Evolutionary conservation across 805 yeast species (phyloP).

Genomic region (Jamesozyma piceae): DNA sequence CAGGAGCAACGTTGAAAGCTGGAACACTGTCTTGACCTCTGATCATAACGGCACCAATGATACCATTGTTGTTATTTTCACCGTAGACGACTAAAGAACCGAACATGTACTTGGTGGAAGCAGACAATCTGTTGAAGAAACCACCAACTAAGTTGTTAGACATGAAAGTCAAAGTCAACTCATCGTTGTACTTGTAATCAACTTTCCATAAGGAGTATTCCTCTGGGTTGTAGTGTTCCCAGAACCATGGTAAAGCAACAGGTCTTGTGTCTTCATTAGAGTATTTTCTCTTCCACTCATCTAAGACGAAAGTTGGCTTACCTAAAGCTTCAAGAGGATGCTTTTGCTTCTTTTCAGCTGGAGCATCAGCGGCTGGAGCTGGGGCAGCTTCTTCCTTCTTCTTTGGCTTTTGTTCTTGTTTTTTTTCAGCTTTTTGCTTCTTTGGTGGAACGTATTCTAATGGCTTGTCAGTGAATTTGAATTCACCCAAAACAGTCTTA

Average conservation of each 20-base stretch:
- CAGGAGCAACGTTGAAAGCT: slow-evolving; percentile 98
- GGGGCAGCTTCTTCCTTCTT: slow-evolving; percentile 9
- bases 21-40: slow-evolving; percentile 89
- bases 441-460: slow-evolving; percentile 46
- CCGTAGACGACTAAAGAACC: slow-evolving; percentile 94
- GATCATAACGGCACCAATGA: slow-evolving; percentile 85
- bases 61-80: slow-evolving; percentile 97
- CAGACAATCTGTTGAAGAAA: slow-evolving; percentile 90
- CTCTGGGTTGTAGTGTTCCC: slow-evolving; percentile 84
- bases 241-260: slow-evolving; percentile 94
- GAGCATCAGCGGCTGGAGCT: slow-evolving; percentile 32
- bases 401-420: slow-evolving; percentile 34
- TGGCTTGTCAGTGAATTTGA: slow-evolving; percentile 55
- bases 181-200: slow-evolving; percentile 95
- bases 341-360: slow-evolving; percentile 60
- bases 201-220: slow-evolving; percentile 96
- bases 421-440: slow-evolving; percentile 54
- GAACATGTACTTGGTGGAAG: slow-evolving; percentile 87
- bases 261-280: slow-evolving; percentile 96
- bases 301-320: slow-evolving; percentile 58
- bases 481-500: slow-evolving; percentile 39
- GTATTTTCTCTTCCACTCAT: slow-evolving; percentile 94
- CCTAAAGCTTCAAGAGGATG: slow-evolving; percentile 88
- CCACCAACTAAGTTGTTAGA: slow-evolving; percentile 97
- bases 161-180: slow-evolving; percentile 94